Evolutionary conservation across 257 asterid species (phyloP).

Genomic region (Jasminum sambac): DNA sequence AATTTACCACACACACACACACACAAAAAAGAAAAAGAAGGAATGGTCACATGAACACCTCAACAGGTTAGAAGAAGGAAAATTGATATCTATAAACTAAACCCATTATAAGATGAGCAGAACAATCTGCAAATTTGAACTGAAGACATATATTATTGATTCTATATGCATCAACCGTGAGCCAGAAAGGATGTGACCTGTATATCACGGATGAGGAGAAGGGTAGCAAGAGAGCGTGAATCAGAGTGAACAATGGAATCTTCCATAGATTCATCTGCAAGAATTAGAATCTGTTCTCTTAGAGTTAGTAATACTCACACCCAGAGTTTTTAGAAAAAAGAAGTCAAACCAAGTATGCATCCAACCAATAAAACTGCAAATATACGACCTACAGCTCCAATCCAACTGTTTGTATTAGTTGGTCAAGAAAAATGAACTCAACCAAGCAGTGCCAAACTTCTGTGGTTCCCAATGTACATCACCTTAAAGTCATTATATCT

Average conservation of each 20-base stretch:
- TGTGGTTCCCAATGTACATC: not conserved
- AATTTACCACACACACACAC: not conserved
- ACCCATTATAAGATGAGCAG: not conserved
- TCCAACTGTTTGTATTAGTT: conserved; percentile 7
- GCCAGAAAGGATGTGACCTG: conserved; percentile 54
- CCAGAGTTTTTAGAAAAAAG: conserved; percentile 12
- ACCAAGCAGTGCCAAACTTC: not conserved
- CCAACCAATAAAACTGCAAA: conserved; percentile 12
- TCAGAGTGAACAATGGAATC: conserved; percentile 95
- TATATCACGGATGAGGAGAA: conserved; percentile 94
- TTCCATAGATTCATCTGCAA: conserved; percentile 97
- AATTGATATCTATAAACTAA: conserved; percentile 1
- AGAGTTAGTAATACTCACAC: conserved; percentile 66
- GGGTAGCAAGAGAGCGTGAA: conserved; percentile 96
- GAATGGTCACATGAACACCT: not conserved
- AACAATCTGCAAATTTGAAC: conserved; percentile 3
- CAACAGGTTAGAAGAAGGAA: not conserved
- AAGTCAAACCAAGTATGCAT: conserved; percentile 7
- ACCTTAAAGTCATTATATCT: no score
- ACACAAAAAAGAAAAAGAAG: not conserved
- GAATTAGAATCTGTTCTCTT: conserved; percentile 83
- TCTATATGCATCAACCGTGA: conserved; percentile 17
- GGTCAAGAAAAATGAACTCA: not conserved
- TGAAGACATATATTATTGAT: conserved; percentile 12
- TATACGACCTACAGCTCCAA: conserved; percentile 13